Percentiles rank a stretch among this genome's conserved stretches.
Evolutionary conservation across 345 rosid genomes (phyloP).

Genomic region (Stellera chamaejasme): DNA sequence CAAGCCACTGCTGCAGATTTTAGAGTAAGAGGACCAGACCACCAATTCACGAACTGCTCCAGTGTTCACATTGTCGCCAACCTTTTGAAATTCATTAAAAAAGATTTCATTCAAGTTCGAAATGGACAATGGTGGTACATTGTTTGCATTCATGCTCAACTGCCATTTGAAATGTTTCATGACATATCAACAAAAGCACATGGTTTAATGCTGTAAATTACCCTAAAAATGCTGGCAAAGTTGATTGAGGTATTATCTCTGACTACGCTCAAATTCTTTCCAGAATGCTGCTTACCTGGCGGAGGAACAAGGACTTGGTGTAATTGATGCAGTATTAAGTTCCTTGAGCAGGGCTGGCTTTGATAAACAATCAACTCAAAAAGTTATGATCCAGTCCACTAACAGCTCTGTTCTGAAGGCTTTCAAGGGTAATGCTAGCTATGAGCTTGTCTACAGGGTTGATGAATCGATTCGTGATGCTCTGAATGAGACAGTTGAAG

Average conservation of each 20-base stretch:
- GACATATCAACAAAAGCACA: background rate
- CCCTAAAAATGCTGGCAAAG: background rate
- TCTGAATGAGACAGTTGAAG: conserved; percentile 31
- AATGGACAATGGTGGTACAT: too few species aligned
- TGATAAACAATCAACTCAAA: conserved; percentile 29
- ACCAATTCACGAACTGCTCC: too few species aligned
- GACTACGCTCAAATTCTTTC: conserved; percentile 14
- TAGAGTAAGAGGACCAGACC: too few species aligned
- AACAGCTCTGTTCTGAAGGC: conserved; percentile 62
- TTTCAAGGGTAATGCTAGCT: conserved; percentile 38
- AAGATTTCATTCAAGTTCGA: too few species aligned
- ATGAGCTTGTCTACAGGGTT: conserved; percentile 56
- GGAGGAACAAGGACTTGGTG: conserved; percentile 37
- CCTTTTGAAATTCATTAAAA: too few species aligned
- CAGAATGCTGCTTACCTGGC: conserved; percentile 79
- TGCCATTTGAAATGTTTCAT: background rate
- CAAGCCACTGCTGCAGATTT: too few species aligned
- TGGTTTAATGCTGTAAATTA: background rate
- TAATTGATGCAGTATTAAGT: conserved; percentile 46
- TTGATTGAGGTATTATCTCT: background rate
- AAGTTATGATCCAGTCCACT: conserved; percentile 79
- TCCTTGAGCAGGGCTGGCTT: conserved; percentile 60
- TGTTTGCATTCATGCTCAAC: too few species aligned
- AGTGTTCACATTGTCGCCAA: too few species aligned
- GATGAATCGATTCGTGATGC: conserved; percentile 60